Evolutionary conservation across 2,329 filamentous ascomycete species (phyloP).

Genomic region (Aspergillus tubingensis): DNA sequence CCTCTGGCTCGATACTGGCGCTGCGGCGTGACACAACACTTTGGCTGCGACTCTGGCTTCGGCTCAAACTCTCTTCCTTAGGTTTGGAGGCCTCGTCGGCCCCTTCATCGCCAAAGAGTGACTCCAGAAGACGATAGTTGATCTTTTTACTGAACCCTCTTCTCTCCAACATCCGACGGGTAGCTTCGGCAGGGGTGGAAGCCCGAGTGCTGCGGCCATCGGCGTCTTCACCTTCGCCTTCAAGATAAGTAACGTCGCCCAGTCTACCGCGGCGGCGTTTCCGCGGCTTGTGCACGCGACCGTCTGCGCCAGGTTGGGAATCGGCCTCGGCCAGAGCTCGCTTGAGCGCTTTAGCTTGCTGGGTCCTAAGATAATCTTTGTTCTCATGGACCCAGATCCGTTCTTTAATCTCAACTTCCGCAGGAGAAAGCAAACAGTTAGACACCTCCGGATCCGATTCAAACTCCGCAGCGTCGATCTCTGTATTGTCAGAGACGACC

Average conservation of each 20-base stretch:
- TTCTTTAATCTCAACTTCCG: slow-evolving; percentile 81
- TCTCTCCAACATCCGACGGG: slow-evolving; percentile 66
- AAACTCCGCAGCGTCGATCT: slow-evolving; percentile 80
- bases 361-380: slow-evolving; percentile 84
- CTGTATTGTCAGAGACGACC: slow-evolving; percentile 54
- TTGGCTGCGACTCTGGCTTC: slow-evolving; percentile 38
- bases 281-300: slow-evolving; percentile 44
- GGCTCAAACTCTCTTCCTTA: slow-evolving; percentile 32
- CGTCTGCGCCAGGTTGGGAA: slow-evolving; percentile 31
- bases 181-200: slow-evolving; percentile 68
- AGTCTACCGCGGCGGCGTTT: slow-evolving; percentile 52
- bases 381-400: slow-evolving; percentile 94
- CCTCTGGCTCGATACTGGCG: slow-evolving; percentile 30
- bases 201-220: slow-evolving; percentile 68
- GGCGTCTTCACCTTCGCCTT: slow-evolving; percentile 55
- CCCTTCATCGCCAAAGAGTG: slow-evolving; percentile 43
- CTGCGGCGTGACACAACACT: slow-evolving; percentile 35
- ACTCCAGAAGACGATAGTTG: slow-evolving; percentile 59
- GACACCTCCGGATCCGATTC: slow-evolving; percentile 84
- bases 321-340: slow-evolving; percentile 63
- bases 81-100: slow-evolving; percentile 29
- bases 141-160: slow-evolving; percentile 72
- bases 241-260: slow-evolving; percentile 49
- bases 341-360: slow-evolving; percentile 80
- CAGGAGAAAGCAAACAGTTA: slow-evolving; percentile 72